Percentiles rank a stretch among this genome's conserved stretches.
phyloP scores from a whole-genome alignment of 1,139 yeast species.

The Blastobotrys persicus region DNA sequence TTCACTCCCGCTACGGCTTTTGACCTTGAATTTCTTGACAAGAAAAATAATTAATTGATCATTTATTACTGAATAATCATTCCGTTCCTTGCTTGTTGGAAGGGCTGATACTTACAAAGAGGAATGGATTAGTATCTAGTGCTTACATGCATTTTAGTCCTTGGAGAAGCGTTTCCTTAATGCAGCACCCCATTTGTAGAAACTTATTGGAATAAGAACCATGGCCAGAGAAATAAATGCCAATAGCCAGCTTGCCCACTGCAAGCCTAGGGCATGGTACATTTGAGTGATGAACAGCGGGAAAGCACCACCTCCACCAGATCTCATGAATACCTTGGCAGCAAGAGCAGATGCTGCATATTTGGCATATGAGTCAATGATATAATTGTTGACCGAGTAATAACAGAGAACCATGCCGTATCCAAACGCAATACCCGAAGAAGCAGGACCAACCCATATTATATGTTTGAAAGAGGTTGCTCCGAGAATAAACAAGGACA shows the following conservation, averaged over 20 bases:
- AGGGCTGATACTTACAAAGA: too few relatives aligned
- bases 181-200: constrained; percentile 64
- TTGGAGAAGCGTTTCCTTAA: constrained; percentile 43
- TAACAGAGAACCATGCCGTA: constrained; percentile 89
- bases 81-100: too few relatives aligned
- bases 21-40: not conserved
- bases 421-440: constrained; percentile 88
- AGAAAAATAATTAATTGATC: too few relatives aligned
- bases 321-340: constrained; percentile 81
- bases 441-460: constrained; percentile 94
- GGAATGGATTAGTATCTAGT: not conserved
- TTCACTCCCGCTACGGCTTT: not conserved
- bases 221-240: constrained; percentile 83
- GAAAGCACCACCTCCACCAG: constrained; percentile 85
- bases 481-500: constrained; percentile 82
- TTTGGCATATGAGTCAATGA: constrained; percentile 81
- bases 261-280: constrained; percentile 69
- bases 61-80: too few relatives aligned
- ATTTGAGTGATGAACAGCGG: constrained; percentile 78
- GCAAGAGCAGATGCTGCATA: constrained; percentile 92
- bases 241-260: constrained; percentile 81
- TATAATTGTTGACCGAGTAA: constrained; percentile 82
- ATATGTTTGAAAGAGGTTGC: constrained; percentile 78
- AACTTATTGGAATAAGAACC: constrained; percentile 76
- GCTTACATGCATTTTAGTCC: not conserved